These are phyloP conservation scores for Globisporangium iwayamae DNA, from an alignment of 352 stramenopile species.

Conservation along the genomic window DNA sequence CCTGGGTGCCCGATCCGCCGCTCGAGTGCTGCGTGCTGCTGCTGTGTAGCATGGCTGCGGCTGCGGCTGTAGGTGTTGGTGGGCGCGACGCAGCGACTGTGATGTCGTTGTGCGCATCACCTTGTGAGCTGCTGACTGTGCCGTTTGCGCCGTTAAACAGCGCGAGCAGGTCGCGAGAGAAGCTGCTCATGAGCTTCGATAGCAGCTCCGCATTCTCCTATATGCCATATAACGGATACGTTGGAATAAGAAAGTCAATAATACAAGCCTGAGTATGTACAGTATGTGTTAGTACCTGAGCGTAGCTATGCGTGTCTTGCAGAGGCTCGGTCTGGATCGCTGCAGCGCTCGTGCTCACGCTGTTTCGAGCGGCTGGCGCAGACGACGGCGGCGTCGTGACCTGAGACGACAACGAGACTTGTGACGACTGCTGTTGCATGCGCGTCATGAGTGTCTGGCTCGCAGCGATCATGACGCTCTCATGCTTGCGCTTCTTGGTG, in stretches of 20 bases:
- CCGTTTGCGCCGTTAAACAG: slow-evolving; percentile 17
- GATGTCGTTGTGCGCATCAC: neutral
- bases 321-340: slow-evolving; percentile 36
- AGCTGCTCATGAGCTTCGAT: slow-evolving; percentile 36
- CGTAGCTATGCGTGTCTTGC: slow-evolving; percentile 1
- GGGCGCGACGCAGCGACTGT: neutral
- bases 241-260: neutral
- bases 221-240: neutral
- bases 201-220: slow-evolving; percentile 41
- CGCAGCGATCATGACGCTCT: slow-evolving; percentile 37
- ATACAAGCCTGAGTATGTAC: neutral
- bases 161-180: slow-evolving; percentile 18
- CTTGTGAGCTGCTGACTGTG: neutral
- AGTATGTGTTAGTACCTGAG: slow-evolving; percentile 10
- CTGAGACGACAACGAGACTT: slow-evolving; percentile 13
- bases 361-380: slow-evolving; percentile 17
- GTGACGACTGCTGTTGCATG: slow-evolving; percentile 21
- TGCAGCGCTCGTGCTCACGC: slow-evolving; percentile 1
- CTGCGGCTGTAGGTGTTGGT: slow-evolving; percentile 11
- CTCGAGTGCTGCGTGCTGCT: neutral
- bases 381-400: slow-evolving; percentile 12
- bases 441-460: slow-evolving; percentile 40
- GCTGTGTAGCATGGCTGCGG: slow-evolving; percentile 1
- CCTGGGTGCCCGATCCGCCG: slow-evolving; percentile 6
- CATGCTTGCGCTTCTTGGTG: slow-evolving; percentile 61